These are phyloP conservation scores for Psilocybe sp. DNA, from an alignment of 768 basidiomycete genomes.

Conservation along the genomic window DNA sequence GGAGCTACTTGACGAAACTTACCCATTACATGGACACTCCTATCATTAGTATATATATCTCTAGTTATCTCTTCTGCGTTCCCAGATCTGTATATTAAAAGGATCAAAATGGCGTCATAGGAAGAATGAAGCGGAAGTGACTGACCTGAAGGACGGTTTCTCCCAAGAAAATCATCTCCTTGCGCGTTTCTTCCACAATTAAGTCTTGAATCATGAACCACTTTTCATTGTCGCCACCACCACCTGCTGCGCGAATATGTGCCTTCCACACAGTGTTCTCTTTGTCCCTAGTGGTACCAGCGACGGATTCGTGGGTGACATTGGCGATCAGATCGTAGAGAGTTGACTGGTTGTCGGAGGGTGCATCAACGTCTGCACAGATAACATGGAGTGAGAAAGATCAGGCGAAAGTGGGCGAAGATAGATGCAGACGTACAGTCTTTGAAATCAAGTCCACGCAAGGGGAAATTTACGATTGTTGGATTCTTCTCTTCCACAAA, in stretches of 20 bases:
- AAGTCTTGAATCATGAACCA: constrained; percentile 98
- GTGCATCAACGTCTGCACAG: constrained; percentile 72
- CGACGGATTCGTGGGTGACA: constrained; percentile 91
- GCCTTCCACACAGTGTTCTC: constrained; percentile 92
- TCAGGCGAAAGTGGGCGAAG: constrained; percentile 19
- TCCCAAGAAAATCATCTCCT: constrained; percentile 97
- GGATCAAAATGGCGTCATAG: constrained; percentile 9
- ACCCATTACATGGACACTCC: neutral
- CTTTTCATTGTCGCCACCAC: constrained; percentile 80
- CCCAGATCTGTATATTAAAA: constrained; percentile 54
- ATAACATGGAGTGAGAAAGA: constrained; percentile 19
- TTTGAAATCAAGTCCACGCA: constrained; percentile 87
- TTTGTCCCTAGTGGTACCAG: constrained; percentile 93
- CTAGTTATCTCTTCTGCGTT: constrained; percentile 40
- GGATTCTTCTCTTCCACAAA: constrained; percentile 99
- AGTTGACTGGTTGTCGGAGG: constrained; percentile 55
- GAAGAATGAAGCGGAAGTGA: neutral
- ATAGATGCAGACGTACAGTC: constrained; percentile 66
- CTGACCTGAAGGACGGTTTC: constrained; percentile 93
- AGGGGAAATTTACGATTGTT: constrained; percentile 96
- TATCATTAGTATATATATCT: constrained; percentile 18
- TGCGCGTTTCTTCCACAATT: constrained; percentile 92
- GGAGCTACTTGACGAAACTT: no score
- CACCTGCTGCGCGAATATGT: constrained; percentile 73
- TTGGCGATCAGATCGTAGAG: constrained; percentile 95